Base-by-base conservation (phyloP, 345 rosid genomes). In the Arabis hirsuta region DNA sequence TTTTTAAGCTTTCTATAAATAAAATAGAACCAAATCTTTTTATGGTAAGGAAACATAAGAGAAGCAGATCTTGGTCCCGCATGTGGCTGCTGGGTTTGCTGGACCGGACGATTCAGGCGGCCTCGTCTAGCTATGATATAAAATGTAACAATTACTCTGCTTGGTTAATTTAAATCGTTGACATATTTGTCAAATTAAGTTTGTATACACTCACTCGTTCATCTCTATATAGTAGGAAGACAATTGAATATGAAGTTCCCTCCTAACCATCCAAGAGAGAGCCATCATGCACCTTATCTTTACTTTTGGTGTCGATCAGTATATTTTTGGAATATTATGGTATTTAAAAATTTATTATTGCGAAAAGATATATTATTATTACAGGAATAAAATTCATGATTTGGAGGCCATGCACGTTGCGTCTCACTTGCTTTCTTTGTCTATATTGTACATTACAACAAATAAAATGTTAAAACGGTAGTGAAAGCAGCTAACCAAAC, bases 361-460 rank as follows among this genome's bases (percentile, higher is more conserved):
- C 50, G 10, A 61, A 34, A 52, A 22, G 16, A 16, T 2, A 57
- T 57, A 31, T 31, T 58, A 41, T 53, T 46, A 55, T 38, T 27
- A 16, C 32, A 26, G 42, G 53, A 41, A 42, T 7, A 45, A 36
- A 14, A 14, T 32, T 24, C 73, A 68, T 74, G 69, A 61, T 53
- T 68, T 53, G 73, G 68, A 61, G 63, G 63, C 73, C 78, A 74
- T 74, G 78, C 78, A 74, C 73, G 78, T 74, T 74, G 55, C 78
- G 73, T 66, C 38, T 74, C 63, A 67, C 63, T 67, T 74, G 73
- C 69, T 67, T 67, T 61, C 51, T 61, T 74, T 74, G 78, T 74
- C 78, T 6, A 44, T 19, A 68, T 74, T 74, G 78, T 74, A 74
- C 64, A 67, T 52, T 74, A 74, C 78, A 74, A 67, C 73, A 53